Evolutionary conservation across 306 rosid species (phyloP).

Genomic region (Trifolium dubium): DNA sequence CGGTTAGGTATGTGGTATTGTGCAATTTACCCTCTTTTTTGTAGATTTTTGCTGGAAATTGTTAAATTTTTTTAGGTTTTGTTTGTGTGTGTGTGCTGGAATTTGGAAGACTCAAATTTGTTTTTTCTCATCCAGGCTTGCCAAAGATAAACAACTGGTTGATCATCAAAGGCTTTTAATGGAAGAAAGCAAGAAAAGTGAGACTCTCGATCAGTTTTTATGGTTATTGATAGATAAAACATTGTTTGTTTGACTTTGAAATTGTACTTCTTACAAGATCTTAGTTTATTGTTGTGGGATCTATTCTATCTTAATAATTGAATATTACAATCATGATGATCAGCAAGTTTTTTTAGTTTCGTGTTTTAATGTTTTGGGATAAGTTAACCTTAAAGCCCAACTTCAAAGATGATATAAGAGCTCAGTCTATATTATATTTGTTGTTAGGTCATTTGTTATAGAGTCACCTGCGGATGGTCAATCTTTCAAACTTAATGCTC

Average conservation of each 20-base stretch:
- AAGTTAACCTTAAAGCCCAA: not conserved
- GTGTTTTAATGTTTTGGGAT: not conserved
- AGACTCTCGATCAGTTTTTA: constrained; percentile 38
- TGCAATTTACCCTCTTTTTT: not conserved
- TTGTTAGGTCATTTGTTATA: not conserved
- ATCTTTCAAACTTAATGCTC: not conserved
- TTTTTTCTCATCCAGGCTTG: constrained; percentile 53
- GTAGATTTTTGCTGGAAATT: constrained; percentile 3
- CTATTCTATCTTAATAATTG: not conserved
- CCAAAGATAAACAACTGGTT: constrained; percentile 54
- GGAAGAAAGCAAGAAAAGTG: constrained; percentile 74
- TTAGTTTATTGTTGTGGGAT: constrained; percentile 8
- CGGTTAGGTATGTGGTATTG: constrained; percentile 60
- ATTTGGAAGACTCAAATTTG: constrained; percentile 28
- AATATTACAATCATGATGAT: not conserved
- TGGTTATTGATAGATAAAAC: constrained; percentile 1
- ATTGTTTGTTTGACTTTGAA: not conserved
- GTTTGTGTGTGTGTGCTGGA: not conserved
- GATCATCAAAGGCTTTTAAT: constrained; percentile 58
- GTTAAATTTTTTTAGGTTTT: constrained; percentile 2
- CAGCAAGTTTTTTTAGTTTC: not conserved
- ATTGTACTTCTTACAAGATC: constrained; percentile 19
- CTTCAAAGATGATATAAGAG: not conserved
- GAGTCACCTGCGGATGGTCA: not conserved
- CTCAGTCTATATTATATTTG: not conserved